Conservation (phyloP, 106 monocot genomes). For the Dendrobium officinale region DNA sequence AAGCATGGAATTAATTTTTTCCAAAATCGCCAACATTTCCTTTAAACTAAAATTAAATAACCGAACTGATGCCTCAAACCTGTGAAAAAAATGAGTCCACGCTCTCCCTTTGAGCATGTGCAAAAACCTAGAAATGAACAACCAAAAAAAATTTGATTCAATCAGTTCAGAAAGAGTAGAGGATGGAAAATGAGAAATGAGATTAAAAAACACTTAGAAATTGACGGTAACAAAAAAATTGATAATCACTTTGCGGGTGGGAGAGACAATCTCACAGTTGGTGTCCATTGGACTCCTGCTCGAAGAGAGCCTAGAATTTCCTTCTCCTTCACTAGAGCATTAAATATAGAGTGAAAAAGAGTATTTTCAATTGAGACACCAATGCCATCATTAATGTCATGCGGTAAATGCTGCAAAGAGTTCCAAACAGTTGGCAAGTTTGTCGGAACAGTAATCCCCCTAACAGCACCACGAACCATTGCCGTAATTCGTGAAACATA, state of each 20-base stretch:
- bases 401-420: constrained; percentile 67
- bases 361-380: constrained; percentile 71
- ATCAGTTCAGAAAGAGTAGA: not conserved
- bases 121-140: constrained; percentile 61
- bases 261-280: constrained; percentile 46
- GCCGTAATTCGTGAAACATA: constrained; percentile 77
- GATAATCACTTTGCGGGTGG: not conserved
- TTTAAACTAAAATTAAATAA: not conserved
- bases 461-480: constrained; percentile 92
- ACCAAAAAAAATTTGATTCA: not conserved
- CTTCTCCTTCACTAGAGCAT: constrained; percentile 65
- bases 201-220: not conserved
- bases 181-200: not conserved
- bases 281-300: constrained; percentile 94
- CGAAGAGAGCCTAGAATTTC: constrained; percentile 78
- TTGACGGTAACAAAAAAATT: not conserved
- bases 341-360: constrained; percentile 88
- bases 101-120: constrained; percentile 92
- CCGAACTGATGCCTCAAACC: constrained; percentile 32
- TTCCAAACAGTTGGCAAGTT: constrained; percentile 74
- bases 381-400: constrained; percentile 60
- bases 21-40: not conserved
- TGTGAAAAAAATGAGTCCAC: constrained; percentile 96
- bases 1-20: not conserved
- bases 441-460: constrained; percentile 85